These are phyloP conservation scores for Boletus sp. DNA, from an alignment of 1,284 basidiomycete species.

Conservation along the genomic window DNA sequence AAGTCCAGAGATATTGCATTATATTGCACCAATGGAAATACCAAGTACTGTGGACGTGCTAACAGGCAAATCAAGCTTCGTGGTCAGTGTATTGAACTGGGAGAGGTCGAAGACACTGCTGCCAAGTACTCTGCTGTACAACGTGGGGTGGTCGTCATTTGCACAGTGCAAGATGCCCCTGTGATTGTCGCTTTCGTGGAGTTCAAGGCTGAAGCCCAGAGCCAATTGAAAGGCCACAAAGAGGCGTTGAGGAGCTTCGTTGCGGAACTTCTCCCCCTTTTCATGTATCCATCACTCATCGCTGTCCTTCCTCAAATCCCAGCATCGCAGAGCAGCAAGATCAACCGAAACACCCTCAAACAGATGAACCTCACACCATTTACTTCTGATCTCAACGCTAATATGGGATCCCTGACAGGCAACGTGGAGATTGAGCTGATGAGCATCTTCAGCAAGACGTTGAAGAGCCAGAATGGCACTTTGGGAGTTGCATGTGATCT, in stretches of 20 bases:
- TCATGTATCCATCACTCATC: conserved; percentile 38
- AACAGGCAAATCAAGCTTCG: conserved; percentile 40
- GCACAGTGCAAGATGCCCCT: conserved; percentile 33
- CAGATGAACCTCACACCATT: conserved; percentile 34
- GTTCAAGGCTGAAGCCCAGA: conserved; percentile 20
- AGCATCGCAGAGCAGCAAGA: conserved; percentile 32
- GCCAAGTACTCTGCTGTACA: conserved; percentile 26
- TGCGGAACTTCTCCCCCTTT: conserved; percentile 34
- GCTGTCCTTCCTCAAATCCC: conserved; percentile 33
- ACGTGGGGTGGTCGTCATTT: conserved; percentile 31
- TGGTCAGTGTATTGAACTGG: conserved; percentile 37
- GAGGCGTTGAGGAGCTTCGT: conserved; percentile 34
- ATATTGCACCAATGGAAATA: conserved; percentile 32
- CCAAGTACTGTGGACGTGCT: conserved; percentile 38
- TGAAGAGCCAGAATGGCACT: conserved; percentile 26
- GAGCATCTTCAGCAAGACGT: conserved; percentile 29
- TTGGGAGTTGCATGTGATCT: conserved; percentile 36
- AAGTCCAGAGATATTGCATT: conserved; percentile 36
- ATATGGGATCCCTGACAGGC: conserved; percentile 32
- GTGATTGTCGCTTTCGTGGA: conserved; percentile 38
- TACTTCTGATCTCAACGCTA: conserved; percentile 23
- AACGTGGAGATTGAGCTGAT: conserved; percentile 35
- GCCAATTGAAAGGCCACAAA: conserved; percentile 30
- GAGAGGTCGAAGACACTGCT: conserved; percentile 38
- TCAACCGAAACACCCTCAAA: conserved; percentile 34